These are phyloP conservation scores for Rhododendron kiyosumense DNA, from an alignment of 148 eudicot genomes.

Conservation along the genomic window DNA sequence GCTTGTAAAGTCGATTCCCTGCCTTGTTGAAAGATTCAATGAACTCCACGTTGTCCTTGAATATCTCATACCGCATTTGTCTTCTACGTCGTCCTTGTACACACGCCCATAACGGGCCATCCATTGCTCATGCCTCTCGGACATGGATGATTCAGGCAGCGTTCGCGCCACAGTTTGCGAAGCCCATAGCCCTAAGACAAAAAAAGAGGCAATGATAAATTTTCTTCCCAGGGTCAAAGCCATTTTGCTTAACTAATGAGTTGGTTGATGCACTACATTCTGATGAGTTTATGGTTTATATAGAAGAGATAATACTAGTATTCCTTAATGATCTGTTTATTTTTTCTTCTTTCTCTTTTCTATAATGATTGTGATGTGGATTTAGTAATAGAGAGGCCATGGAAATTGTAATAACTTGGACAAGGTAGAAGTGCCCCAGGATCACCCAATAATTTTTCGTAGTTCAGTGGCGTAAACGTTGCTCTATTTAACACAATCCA, in stretches of 20 bases:
- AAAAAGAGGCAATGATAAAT: neutral
- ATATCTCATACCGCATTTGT: neutral
- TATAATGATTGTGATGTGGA: neutral
- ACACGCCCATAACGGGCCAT: neutral
- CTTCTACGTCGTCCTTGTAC: neutral
- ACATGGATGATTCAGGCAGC: neutral
- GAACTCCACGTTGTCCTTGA: neutral
- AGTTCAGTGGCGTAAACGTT: neutral
- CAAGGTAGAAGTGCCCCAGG: neutral
- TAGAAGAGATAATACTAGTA: neutral
- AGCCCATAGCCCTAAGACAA: neutral
- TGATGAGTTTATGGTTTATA: neutral
- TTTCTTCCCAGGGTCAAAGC: neutral
- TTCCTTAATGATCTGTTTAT: neutral
- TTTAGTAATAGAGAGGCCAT: neutral
- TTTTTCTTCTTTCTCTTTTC: neutral
- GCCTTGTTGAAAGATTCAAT: neutral
- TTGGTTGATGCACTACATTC: neutral
- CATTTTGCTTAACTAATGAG: neutral
- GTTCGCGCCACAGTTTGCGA: neutral
- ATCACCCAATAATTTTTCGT: neutral
- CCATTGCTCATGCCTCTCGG: neutral
- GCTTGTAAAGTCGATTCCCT: neutral
- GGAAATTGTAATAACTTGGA: neutral
- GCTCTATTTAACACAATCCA: neutral